Evolutionary conservation across 129 eudicot species (phyloP).

Genomic region (Lactuca sativa): DNA sequence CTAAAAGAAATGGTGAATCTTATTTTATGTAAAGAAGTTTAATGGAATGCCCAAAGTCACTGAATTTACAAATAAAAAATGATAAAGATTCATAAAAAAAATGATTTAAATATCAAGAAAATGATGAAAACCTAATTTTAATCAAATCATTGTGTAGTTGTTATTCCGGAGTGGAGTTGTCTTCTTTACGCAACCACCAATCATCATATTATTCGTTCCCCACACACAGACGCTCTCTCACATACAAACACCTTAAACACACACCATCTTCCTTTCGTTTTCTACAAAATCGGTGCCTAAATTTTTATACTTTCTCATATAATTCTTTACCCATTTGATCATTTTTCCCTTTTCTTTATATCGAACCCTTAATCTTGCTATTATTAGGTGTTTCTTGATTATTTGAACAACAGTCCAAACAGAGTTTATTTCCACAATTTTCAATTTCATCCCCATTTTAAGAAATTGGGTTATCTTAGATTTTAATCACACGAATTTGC

Average conservation of each 20-base stretch:
- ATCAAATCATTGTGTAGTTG: conserved; percentile 32
- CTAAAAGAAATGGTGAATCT: conserved; percentile 10
- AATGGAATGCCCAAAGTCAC: conserved; percentile 17
- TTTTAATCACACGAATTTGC: not conserved
- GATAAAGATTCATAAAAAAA: conserved; percentile 18
- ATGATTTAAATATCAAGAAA: conserved; percentile 11
- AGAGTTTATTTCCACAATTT: not conserved
- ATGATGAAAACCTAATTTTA: conserved; percentile 22
- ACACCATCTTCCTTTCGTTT: not conserved
- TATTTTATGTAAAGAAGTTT: not conserved
- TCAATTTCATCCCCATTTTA: conserved; percentile 1
- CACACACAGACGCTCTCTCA: conserved; percentile 28
- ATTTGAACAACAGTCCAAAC: conserved; percentile 1
- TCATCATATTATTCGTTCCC: conserved; percentile 27
- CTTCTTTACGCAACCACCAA: conserved; percentile 34
- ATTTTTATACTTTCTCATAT: not conserved
- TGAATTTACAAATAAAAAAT: conserved; percentile 7
- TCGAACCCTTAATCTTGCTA: conserved; percentile 14
- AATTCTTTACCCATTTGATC: conserved; percentile 2
- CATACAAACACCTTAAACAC: conserved; percentile 26
- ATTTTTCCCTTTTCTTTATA: not conserved
- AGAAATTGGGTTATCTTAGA: conserved; percentile 11
- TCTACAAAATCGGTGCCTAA: conserved; percentile 15
- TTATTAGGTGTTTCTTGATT: conserved; percentile 1
- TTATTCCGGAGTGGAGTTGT: conserved; percentile 22